Base-by-base conservation (phyloP, 225 moss, liverwort and hornwort genomes). In the Physcomitrium patens region DNA sequence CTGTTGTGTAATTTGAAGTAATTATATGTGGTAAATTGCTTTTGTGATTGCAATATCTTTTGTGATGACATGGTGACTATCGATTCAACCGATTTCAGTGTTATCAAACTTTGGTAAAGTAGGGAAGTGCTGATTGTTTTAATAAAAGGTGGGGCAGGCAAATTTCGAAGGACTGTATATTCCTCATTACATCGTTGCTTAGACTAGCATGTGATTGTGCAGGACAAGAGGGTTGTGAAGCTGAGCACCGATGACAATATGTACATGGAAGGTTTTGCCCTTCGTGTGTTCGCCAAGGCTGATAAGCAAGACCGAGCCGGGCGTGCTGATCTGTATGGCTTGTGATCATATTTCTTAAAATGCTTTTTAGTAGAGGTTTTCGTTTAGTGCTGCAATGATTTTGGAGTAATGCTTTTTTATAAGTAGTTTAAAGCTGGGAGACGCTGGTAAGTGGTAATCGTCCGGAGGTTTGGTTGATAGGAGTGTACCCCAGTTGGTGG, bases 261-360 rank as follows among this genome's bases (percentile, higher is more conserved):
- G 93, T 88, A 99, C 77, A 76, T 99, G 85, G 95, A 99, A 80
- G 99, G 99, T 64, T 99, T 99, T 74, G 93, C 99, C 57, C 84
- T 89, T 59, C 91, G 92, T 70, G 99, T 99, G 19, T 99, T 99
- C 77, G 55, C 90, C 41, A 99, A 95, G 84, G 93, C 95, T 78
- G 99, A 99, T 79, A 99, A 95, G 80, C 95, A 95, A 88, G 99
- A 95, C 74, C 93, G 99, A 86, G 93, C 95, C 77, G 95, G 95
- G 78, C 93, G 95, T 77, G 95, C 95, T 69, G 95, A 99, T 77
- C 83, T 92, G 99, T 99, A 93, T 58, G 88, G 51, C 31, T 72
- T 48, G 61, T 12, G 16, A 67, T 18, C 44, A 45, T 19, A 28
- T 28, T 43, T 10, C 41, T 20, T 20, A 47, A 31, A 16, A 42